phyloP scores from a whole-genome alignment of 148 eudicot species.

The Persicaria tinctoria region DNA sequence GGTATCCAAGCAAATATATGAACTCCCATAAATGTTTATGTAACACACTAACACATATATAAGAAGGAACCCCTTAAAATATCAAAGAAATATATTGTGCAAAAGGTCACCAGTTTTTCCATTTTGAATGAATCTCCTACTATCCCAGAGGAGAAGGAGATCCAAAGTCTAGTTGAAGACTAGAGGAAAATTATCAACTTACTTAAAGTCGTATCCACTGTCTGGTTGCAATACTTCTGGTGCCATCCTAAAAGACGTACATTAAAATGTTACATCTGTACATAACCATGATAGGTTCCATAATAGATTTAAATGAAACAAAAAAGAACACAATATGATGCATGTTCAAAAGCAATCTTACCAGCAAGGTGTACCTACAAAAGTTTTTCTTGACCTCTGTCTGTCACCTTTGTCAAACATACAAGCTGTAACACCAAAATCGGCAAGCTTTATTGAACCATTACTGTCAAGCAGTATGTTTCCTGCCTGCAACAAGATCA shows the following conservation, averaged over 20 bases:
- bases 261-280: neutral
- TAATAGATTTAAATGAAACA: neutral
- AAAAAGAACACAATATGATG: neutral
- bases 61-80: too few relatives aligned
- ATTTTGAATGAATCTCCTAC: too few relatives aligned
- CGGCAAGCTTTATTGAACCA: slow-evolving; percentile 83
- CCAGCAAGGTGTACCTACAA: slow-evolving; percentile 99
- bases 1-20: neutral
- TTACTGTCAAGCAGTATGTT: slow-evolving; percentile 74
- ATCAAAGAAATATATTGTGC: neutral
- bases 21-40: neutral
- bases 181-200: slow-evolving; percentile 20
- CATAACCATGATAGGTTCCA: neutral
- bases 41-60: too few relatives aligned
- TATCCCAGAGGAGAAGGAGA: neutral
- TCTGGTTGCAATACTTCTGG: slow-evolving; percentile 98
- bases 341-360: slow-evolving; percentile 18
- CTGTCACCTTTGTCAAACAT: slow-evolving; percentile 97
- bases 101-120: too few relatives aligned
- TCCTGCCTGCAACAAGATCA: slow-evolving; percentile 59
- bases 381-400: slow-evolving; percentile 92
- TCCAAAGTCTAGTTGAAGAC: neutral
- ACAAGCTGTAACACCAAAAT: slow-evolving; percentile 98
- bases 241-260: slow-evolving; percentile 72
- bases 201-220: slow-evolving; percentile 96